Base-by-base conservation (phyloP, 345 rosid genomes). In the Lumnitzera racemosa region DNA sequence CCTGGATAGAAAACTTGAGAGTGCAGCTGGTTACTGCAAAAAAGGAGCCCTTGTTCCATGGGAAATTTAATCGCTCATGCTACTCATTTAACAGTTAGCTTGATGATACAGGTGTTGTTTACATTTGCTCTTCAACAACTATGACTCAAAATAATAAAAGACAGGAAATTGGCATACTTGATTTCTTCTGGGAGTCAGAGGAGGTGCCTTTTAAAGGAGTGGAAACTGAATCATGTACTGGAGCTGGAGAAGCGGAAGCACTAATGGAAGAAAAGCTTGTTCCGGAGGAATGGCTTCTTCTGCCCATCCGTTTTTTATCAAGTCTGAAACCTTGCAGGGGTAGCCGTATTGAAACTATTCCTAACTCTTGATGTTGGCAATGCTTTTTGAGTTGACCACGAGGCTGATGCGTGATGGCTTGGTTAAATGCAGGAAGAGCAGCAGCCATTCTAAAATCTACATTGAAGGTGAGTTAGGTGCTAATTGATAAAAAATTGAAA, bases 361-460 rank as follows among this genome's bases (percentile, higher is more conserved):
- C 66, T 56, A 69, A 54, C 54, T 79, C 83, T 46, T 49, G 69
- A 11, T 47, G 69, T 68, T 46, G 47, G 51, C 71, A 69, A 54
- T 73, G 77, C 74, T 47, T 73, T 47, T 69, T 62, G 25, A 75
- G 70, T 48, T 63, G 72, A 55, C 51, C 63, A 36, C 61, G 77
- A 67, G 69, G 64, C 48, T 74, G 80, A 55, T 74, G 55, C 56
- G 75, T 72, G 15, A 72, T 20, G 41, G 83, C 61, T 71, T 78
- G 88, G 70, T 82, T 76, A 61, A 81, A 80, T 51, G 66, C 74
- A 72, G 86, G 71, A 60, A 70, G 68, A 47, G 86, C 84, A 60
- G 73, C 70, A 47, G 86, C 84, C 95, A 90, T 90, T 69, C 96
- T 86, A 88, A 56, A 73, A 65, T 61, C 49, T 56, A 36, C 51